phyloP scores from a whole-genome alignment of 1,139 yeast genomes.

The Debaryomycetaceae sp. region DNA sequence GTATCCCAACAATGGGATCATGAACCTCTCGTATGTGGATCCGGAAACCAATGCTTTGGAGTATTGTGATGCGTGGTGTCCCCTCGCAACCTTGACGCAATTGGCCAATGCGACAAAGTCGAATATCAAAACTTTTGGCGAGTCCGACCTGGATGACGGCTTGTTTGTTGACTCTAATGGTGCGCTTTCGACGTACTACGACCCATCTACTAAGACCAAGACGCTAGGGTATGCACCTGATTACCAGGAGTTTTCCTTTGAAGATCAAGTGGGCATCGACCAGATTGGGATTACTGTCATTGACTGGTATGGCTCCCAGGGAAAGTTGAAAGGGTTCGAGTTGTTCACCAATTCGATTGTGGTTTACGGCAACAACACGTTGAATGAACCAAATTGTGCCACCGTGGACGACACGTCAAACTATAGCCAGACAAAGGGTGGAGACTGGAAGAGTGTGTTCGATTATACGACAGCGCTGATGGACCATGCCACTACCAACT shows the following conservation, averaged over 20 bases:
- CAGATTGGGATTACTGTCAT: slow-evolving; percentile 62
- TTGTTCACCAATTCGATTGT: slow-evolving; percentile 59
- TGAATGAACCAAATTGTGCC: slow-evolving; percentile 64
- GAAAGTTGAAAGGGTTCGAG: slow-evolving; percentile 70
- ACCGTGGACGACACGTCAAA: slow-evolving; percentile 28
- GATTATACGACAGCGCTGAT: slow-evolving; percentile 13
- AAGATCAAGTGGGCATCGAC: slow-evolving; percentile 60
- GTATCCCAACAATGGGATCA: slow-evolving; percentile 78
- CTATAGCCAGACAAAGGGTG: slow-evolving; percentile 28
- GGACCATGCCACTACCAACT: slow-evolving; percentile 18
- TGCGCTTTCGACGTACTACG: slow-evolving; percentile 33
- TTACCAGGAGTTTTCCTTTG: slow-evolving; percentile 80
- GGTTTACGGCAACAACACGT: slow-evolving; percentile 67
- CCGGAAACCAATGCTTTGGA: slow-evolving; percentile 54
- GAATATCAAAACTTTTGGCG: slow-evolving; percentile 18
- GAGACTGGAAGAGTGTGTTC: slow-evolving; percentile 30
- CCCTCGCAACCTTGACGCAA: slow-evolving; percentile 40
- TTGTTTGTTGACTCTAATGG: slow-evolving; percentile 34
- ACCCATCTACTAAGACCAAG: slow-evolving; percentile 37
- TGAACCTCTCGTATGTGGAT: slow-evolving; percentile 85
- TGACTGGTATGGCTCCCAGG: slow-evolving; percentile 66
- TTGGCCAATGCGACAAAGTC: slow-evolving; percentile 21
- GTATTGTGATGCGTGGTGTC: slow-evolving; percentile 87
- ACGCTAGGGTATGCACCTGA: slow-evolving; percentile 44
- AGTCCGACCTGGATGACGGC: slow-evolving; percentile 18